Evolutionary conservation across 73 alveolate genomes (phyloP), one percentile per base, ranked within the genome.

Genomic region (Paramecium sonneborni): DNA sequence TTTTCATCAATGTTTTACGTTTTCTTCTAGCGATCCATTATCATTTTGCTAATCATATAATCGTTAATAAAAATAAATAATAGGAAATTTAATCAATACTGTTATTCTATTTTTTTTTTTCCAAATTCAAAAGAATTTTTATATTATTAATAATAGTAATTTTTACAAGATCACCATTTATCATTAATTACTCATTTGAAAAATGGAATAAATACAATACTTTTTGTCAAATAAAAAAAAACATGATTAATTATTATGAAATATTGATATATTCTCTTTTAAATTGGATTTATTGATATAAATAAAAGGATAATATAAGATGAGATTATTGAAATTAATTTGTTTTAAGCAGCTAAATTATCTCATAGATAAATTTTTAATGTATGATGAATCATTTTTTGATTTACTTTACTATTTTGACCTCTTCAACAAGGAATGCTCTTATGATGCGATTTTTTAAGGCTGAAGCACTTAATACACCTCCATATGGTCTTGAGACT

Each of bases 401-500:
- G 57, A 72, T 55, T 76, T 92, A 67, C 85, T 95, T 95, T 95
- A 95, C 95, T 18, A 85, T 93, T 94, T 95, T 95, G 41, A 95
- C 97, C 67, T 95, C 97, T 52, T 95, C 97, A 76, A 93, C 92
- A 57, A 95, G 86, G 96, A 95, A 95, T 74, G 97, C 97, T 88
- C 97, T 88, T 56, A 93, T 92, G 69, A 95, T 93, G 57, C 97
- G 68, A 46, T 86, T 86, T 57, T 86, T 86, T 30, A 95, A 95
- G 74, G 93, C 94, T 72, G 86, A 34, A 86, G 92, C 95, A 74
- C 96, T 72, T 35, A 93, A 32, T 28, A 55, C 86, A 12, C 97
- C 97, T 70, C 97, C 97, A 90, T 95, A 95, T 12, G 96, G 94
- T 95, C 97, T 95, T 68, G 97, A 57, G 88, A 95, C 97, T 21